phyloP scores from a whole-genome alignment of 2,329 filamentous ascomycete species.

The Harringtonia lauricola region DNA sequence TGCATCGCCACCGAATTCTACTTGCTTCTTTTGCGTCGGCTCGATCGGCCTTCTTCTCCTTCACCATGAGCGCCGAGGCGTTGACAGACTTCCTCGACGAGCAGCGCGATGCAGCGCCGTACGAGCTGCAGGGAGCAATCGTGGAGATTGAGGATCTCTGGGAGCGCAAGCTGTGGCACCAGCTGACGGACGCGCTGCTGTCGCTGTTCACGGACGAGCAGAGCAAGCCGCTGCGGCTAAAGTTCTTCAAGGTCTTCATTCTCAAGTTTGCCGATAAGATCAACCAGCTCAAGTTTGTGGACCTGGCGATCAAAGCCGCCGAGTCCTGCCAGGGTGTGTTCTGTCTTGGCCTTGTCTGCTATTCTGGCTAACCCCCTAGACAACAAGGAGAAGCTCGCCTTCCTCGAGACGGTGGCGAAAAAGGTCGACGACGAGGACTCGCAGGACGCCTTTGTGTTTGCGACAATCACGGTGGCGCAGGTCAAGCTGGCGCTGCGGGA shows the following conservation, averaged over 20 bases:
- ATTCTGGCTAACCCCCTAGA: slow-evolving; percentile 45
- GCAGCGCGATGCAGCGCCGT: slow-evolving; percentile 77
- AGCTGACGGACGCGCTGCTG: slow-evolving; percentile 82
- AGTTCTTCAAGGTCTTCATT: slow-evolving; percentile 90
- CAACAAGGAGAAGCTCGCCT: slow-evolving; percentile 73
- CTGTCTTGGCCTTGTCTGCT: neutral
- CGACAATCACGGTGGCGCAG: slow-evolving; percentile 77
- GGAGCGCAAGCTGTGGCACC: slow-evolving; percentile 99
- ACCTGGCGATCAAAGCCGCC: slow-evolving; percentile 77
- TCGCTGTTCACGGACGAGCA: slow-evolving; percentile 76
- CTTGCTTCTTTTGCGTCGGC: neutral
- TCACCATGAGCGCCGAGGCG: slow-evolving; percentile 68
- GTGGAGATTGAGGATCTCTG: slow-evolving; percentile 91
- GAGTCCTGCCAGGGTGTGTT: slow-evolving; percentile 69
- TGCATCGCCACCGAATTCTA: too few relatives aligned
- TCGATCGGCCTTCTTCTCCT: neutral
- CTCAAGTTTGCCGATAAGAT: slow-evolving; percentile 96
- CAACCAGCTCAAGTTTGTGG: slow-evolving; percentile 95
- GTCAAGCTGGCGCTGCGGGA: slow-evolving; percentile 75
- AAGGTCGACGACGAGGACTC: slow-evolving; percentile 88
- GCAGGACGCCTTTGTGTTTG: slow-evolving; percentile 93
- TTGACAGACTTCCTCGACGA: slow-evolving; percentile 88
- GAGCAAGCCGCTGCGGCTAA: slow-evolving; percentile 74
- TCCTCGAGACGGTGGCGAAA: slow-evolving; percentile 71
- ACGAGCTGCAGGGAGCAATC: slow-evolving; percentile 78